Base-by-base conservation (phyloP, 1,139 yeast genomes). In the Blastobotrys serpentis region DNA sequence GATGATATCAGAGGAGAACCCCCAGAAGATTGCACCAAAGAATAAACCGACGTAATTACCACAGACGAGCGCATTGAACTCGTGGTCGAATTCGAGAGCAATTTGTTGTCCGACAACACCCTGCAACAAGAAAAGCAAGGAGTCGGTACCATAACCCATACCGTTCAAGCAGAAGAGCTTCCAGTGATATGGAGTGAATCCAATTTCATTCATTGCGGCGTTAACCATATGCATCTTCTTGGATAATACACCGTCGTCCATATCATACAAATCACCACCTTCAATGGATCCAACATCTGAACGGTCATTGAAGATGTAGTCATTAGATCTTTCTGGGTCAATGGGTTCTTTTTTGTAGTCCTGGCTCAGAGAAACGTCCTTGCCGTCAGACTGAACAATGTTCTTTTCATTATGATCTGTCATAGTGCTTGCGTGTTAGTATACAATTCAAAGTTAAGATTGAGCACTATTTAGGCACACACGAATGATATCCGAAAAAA, bases 141-240 rank as follows among this genome's bases (percentile, higher is more conserved):
- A 78, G 61, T 81, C 86, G 22, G 78, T 81, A 4, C 82, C 77
- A 58, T 81, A 81, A 13, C 86, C 86, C 74, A 79, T 75, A 14
- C 86, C 86, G 42, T 61, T 61, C 21, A 62, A 49, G 51, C 61
- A 60, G 42, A 61, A 61, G n/a, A 61, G 56, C 48, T 61, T 60
- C 56, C 54, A 49, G 46, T 61, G 65, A 45, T 61, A 61, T 8
- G 57, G 59, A n/a, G 63, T 57, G 50, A 61, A 58, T 3, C 65
- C 65, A 38, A 61, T 60, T 36, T 61, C 59, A 39, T 61, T 59
- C 49, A 65, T 57, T 47, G 52, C 75, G 63, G 59, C 46, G 49
- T 60, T 60, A 11, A 60, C 61, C 32, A 60, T 49, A 5, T 50
- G 48, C 46, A 60, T 51, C 47, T 60, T 59, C 43, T 49, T 55